phyloP scores from a whole-genome alignment of 1,284 basidiomycete genomes.

The Boletus mariae region DNA sequence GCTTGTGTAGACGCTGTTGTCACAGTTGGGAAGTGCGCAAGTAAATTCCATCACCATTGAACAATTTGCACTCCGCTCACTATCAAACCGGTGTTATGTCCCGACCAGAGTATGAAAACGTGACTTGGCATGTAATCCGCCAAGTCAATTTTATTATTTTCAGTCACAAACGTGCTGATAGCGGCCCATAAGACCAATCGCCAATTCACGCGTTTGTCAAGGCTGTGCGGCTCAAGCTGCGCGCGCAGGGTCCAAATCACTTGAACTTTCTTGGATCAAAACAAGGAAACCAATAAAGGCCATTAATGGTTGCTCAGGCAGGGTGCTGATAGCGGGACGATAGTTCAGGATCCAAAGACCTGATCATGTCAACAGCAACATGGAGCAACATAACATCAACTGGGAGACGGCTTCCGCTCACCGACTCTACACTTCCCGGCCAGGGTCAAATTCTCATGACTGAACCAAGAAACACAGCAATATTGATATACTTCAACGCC shows the following conservation, averaged over 20 bases:
- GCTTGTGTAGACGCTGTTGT: slow-evolving; percentile 22
- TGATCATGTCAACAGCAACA: background rate
- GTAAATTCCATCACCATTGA: slow-evolving; percentile 12
- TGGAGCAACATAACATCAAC: background rate
- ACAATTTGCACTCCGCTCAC: slow-evolving; percentile 16
- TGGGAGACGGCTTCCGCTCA: slow-evolving; percentile 8
- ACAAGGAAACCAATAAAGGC: background rate
- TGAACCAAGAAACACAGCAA: slow-evolving; percentile 7
- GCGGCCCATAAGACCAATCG: no score
- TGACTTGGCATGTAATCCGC: background rate
- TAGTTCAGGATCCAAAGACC: background rate
- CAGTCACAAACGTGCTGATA: background rate
- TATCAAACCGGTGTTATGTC: slow-evolving; percentile 6
- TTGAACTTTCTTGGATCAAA: slow-evolving; percentile 7
- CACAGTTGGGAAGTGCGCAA: slow-evolving; percentile 17
- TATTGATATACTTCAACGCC: background rate
- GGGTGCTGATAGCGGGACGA: background rate
- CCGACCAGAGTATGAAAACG: background rate
- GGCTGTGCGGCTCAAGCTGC: background rate
- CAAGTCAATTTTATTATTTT: background rate
- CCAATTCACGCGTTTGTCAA: background rate
- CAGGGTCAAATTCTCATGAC: slow-evolving; percentile 9
- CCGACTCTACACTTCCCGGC: background rate
- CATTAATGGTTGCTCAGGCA: background rate
- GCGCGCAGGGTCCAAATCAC: background rate